Evolutionary conservation across 192 early-diverging fungal genomes (phyloP).

Genomic region (Oehlia diaphana): DNA sequence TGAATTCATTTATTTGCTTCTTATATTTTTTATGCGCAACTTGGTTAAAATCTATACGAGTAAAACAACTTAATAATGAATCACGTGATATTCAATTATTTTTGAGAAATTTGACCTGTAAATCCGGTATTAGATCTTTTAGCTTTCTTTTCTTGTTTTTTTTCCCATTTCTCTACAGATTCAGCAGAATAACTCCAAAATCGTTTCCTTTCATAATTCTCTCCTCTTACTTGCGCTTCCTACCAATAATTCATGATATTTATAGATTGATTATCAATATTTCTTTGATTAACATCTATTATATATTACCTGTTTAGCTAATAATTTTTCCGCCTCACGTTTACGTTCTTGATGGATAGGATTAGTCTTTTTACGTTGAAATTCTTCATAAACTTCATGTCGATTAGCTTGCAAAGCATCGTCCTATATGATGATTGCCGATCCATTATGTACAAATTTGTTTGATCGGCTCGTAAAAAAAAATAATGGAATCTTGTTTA

Average conservation of each 20-base stretch:
- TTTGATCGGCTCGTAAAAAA: neutral
- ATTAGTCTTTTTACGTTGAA: slow-evolving; percentile 71
- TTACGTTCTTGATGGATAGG: slow-evolving; percentile 66
- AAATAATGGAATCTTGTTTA: no score
- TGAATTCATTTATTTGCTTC: slow-evolving; percentile 75
- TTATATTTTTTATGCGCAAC: slow-evolving; percentile 88
- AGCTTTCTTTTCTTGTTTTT: slow-evolving; percentile 72
- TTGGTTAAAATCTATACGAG: slow-evolving; percentile 70
- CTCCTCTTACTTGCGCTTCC: slow-evolving; percentile 65
- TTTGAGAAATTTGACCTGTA: slow-evolving; percentile 53
- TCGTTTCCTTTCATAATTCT: slow-evolving; percentile 81
- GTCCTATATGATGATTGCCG: neutral
- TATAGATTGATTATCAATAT: neutral
- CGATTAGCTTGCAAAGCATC: slow-evolving; percentile 58
- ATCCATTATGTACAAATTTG: neutral
- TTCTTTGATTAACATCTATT: neutral
- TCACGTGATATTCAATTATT: no score
- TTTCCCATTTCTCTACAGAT: slow-evolving; percentile 81
- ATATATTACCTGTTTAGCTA: slow-evolving; percentile 49
- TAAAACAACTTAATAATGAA: neutral
- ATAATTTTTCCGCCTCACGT: slow-evolving; percentile 69
- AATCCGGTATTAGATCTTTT: slow-evolving; percentile 73
- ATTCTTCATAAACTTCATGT: slow-evolving; percentile 73
- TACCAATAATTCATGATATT: slow-evolving; percentile 26
- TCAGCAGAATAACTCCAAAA: slow-evolving; percentile 86